Evolutionary conservation across 75 land plant species (phyloP).

Genomic region (Pinus tabuliformis): DNA sequence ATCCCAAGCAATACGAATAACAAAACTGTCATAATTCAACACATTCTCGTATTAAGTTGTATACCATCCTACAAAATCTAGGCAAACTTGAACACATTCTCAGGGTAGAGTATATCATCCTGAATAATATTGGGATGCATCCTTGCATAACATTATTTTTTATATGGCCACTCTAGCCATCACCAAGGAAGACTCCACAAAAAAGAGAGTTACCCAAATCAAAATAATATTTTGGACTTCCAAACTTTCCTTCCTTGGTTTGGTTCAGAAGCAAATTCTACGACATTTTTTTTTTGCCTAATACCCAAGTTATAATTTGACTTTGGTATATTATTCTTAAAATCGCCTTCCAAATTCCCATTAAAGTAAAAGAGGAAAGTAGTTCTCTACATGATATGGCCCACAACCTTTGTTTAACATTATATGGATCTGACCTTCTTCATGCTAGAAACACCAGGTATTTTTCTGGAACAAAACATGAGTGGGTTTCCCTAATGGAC

Average conservation of each 20-base stretch:
- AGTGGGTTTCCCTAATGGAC: slow-evolving; percentile 95
- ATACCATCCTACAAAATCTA: slow-evolving; percentile 77
- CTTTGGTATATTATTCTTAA: slow-evolving; percentile 76
- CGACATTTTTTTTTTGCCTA: slow-evolving; percentile 70
- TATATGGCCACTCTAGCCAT: slow-evolving; percentile 98
- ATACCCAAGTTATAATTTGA: slow-evolving; percentile 88
- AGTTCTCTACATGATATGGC: slow-evolving; percentile 60
- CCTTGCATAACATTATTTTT: slow-evolving; percentile 89
- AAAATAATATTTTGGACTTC: slow-evolving; percentile 49
- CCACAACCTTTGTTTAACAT: slow-evolving; percentile 51
- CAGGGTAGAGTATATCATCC: slow-evolving; percentile 90
- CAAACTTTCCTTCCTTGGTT: slow-evolving; percentile 77
- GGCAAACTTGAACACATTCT: slow-evolving; percentile 24
- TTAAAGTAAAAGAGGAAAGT: slow-evolving; percentile 82
- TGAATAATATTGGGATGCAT: slow-evolving; percentile 88
- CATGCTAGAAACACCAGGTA: slow-evolving; percentile 96
- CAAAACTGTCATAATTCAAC: slow-evolving; percentile 80
- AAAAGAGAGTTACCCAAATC: slow-evolving; percentile 71
- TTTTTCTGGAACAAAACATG: slow-evolving; percentile 87
- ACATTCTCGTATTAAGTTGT: slow-evolving; percentile 84
- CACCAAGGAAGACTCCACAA: slow-evolving; percentile 97
- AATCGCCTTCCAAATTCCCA: slow-evolving; percentile 84
- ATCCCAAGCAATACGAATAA: slow-evolving; percentile 81
- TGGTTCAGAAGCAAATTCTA: slow-evolving; percentile 83
- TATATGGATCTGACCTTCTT: slow-evolving; percentile 68